phyloP scores from a whole-genome alignment of 306 rosid species.

The Cucurbita argyrosperma region DNA sequence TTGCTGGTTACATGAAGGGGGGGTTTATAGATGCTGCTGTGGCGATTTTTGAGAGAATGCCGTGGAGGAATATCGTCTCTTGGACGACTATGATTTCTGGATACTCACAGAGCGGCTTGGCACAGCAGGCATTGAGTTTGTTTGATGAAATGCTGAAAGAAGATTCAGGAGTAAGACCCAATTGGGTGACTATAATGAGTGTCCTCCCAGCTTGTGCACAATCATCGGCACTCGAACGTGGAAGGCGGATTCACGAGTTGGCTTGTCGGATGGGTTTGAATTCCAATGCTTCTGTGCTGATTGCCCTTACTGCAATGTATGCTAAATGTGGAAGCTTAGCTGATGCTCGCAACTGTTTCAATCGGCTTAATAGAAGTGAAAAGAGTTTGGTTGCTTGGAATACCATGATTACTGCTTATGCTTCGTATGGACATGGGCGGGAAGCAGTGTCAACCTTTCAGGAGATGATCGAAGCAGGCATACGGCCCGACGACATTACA shows the following conservation, averaged over 20 bases:
- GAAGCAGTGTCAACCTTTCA: constrained; percentile 49
- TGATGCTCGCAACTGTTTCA: constrained; percentile 44
- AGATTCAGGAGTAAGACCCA: constrained; percentile 46
- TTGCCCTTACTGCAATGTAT: constrained; percentile 76
- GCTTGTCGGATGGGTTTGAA: constrained; percentile 28
- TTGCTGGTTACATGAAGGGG: constrained; percentile 42
- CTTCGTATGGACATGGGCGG: constrained; percentile 49
- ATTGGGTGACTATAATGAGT: constrained; percentile 55
- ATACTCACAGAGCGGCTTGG: constrained; percentile 36
- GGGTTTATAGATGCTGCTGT: constrained; percentile 51
- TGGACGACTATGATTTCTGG: constrained; percentile 77
- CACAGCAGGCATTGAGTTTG: constrained; percentile 42
- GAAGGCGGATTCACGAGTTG: constrained; percentile 71
- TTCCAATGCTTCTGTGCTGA: constrained; percentile 26
- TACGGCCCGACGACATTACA: constrained; percentile 53
- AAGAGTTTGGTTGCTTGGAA: constrained; percentile 83
- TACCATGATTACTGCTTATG: constrained; percentile 58
- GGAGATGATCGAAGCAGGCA: constrained; percentile 32
- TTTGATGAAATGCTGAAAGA: constrained; percentile 47
- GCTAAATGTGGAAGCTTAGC: constrained; percentile 62
- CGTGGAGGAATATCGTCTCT: constrained; percentile 53
- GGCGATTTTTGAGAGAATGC: constrained; percentile 51
- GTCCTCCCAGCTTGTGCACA: constrained; percentile 68
- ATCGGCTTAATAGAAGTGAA: constrained; percentile 14
- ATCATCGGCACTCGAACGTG: constrained; percentile 70